Base-by-base conservation (phyloP, 768 basidiomycete species). In the Mycena amicta region DNA sequence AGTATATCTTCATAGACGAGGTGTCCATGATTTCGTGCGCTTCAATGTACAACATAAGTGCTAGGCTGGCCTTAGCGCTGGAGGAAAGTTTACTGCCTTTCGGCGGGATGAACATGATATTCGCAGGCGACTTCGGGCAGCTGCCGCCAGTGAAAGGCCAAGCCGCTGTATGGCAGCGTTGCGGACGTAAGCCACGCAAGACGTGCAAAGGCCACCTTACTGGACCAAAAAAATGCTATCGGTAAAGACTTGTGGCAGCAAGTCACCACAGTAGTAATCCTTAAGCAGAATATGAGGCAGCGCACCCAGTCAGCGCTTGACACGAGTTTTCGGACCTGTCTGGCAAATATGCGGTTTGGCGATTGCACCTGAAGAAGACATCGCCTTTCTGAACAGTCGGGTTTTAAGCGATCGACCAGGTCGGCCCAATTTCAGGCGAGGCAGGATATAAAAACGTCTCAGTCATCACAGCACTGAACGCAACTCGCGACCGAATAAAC, bases 1-100 rank as follows among this genome's bases (percentile, higher is more conserved):
- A 71, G 3, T 70, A 70, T 59, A 52, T 74, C 0, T 71, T 74
- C 30, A 39, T 73, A 1, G 70, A 74, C 60, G 72, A 74, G 46
- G 57, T 73, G 0, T 73, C 71, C 1, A 74, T 74, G 73, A 30
- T 73, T 1, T 58, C 60, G 2, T 65, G 63, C 39, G 4, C 16
- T n/a, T 50, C 51, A 26, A 12, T 66, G 25, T 62, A 53, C 23
- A 30, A 30, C 2, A 62, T 65, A 2, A 56, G 57, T 29, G 45
- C 55, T 13, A 40, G 45, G 18, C 52, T 68, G 40, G 52, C 61
- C 11, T 37, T 39, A 22, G 40, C 43, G 30, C 25, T 53, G 54
- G 18, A 37, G 47, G 4, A 37, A 47, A 11, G 23, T 15, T 33
- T 20, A 40, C 46, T 31, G 39, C 57, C 65, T 5, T 72, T 68